Evolutionary conservation across 495 filamentous ascomycete genomes (phyloP), one percentile per base, ranked within the genome.

Genomic region (Xylaria bambusicola): DNA sequence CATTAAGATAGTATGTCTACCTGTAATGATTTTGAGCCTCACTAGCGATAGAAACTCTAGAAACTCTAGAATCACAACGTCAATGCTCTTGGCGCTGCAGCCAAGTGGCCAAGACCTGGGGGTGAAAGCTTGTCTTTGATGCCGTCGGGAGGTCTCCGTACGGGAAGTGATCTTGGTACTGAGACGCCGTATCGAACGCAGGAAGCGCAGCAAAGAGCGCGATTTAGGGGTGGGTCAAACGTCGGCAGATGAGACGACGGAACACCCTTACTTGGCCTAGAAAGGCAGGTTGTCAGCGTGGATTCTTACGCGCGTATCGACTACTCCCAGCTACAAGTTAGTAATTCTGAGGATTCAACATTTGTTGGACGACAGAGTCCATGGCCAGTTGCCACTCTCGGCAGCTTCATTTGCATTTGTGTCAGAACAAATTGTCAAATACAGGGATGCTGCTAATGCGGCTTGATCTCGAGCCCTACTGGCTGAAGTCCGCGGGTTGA

Each of bases 61-160:
- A n/a, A 29, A 5, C 23, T 33, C 40, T 35, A 26, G 53, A 56
- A 56, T 24, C 9, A 26, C 1, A 18, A 27, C 33, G 42, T 33
- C 21, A 27, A 47, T 13, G 0, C 18, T n/a, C 53, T 56, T 56
- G 53, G 53, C 53, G 53, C 53, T 56, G 53, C 53, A 35, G 53
- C 53, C 42, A 56, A 56, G 53, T 47, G 21, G 53, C 53, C 53
- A 56, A 56, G 53, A 56, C 4, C 27, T 10, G 53, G 53, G 53
- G 29, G 53, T 5, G 1, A 48, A 56, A 48, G 42, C 53, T 56
- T 56, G 21, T 48, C 9, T 48, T 27, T 31, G 33, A n/a, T 44
- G 21, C 38, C 26, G 52, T 44, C 52, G 38, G 38, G 1, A 31
- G 26, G 10, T 36, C 17, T 48, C 52, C 41, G 53, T 17, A 7